These are phyloP conservation scores for Nepenthes gracilis DNA, from an alignment of 148 eudicot genomes.

Conservation along the genomic window DNA sequence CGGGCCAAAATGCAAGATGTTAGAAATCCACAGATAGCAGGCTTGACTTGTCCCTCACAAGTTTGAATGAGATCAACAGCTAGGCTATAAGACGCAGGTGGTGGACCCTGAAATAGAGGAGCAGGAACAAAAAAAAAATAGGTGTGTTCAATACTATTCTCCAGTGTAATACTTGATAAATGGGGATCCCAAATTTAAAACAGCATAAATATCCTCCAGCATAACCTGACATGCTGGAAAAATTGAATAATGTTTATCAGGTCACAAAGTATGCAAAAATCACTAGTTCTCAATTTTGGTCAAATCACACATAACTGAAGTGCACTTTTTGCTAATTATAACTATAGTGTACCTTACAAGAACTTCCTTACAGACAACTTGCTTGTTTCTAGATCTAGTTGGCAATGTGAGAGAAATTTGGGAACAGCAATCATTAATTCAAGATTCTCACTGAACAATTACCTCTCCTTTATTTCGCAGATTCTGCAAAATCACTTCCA, in stretches of 20 bases:
- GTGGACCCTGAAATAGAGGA: constrained; percentile 34
- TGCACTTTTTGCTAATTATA: too few relatives aligned
- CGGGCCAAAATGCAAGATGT: constrained; percentile 61
- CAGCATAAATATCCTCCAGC: not conserved
- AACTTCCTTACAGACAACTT: too few relatives aligned
- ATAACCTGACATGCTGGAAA: not conserved
- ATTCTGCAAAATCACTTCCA: constrained; percentile 60
- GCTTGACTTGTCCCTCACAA: constrained; percentile 50
- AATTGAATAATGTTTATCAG: too few relatives aligned
- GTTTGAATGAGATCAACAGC: constrained; percentile 56
- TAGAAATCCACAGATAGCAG: constrained; percentile 47
- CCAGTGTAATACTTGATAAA: too few relatives aligned
- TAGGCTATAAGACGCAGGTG: constrained; percentile 50
- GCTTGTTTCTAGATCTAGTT: too few relatives aligned
- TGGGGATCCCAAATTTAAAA: too few relatives aligned
- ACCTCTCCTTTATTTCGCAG: constrained; percentile 66
- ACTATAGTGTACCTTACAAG: too few relatives aligned
- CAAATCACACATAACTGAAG: too few relatives aligned
- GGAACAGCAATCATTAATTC: too few relatives aligned
- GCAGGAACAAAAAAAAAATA: not conserved
- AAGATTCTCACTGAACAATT: constrained; percentile 1
- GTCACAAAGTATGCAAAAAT: too few relatives aligned
- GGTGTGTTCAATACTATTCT: not conserved
- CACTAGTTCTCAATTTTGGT: too few relatives aligned
- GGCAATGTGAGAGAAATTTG: too few relatives aligned